Evolutionary conservation across 495 filamentous ascomycete genomes (phyloP).

Genomic region (Geopyxis carbonaria): DNA sequence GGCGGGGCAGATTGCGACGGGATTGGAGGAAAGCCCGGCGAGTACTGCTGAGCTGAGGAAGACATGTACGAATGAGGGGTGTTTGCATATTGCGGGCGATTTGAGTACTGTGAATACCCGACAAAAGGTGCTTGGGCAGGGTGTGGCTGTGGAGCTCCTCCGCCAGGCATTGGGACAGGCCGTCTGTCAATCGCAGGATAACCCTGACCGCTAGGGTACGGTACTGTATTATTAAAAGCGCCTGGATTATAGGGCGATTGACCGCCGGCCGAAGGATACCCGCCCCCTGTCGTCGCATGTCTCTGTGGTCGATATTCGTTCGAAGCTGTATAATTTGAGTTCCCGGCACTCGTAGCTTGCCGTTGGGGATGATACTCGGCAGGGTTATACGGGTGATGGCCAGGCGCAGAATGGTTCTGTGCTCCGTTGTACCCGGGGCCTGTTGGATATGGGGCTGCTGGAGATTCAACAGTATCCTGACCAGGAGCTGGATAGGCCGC

Average conservation of each 20-base stretch:
- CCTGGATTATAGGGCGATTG: conserved; percentile 23
- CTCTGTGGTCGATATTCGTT: conserved; percentile 17
- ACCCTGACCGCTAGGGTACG: conserved; percentile 14
- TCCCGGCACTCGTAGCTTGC: conserved; percentile 16
- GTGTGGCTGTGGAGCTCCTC: conserved; percentile 1
- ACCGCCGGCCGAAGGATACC: conserved; percentile 18
- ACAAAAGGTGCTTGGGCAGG: conserved; percentile 10
- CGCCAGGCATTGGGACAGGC: conserved; percentile 4
- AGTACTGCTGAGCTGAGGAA: conserved; percentile 16
- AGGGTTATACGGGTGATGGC: conserved; percentile 55
- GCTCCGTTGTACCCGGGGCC: conserved; percentile 17
- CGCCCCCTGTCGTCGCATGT: conserved; percentile 16
- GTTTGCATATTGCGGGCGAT: conserved; percentile 12
- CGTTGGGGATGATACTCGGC: conserved; percentile 42
- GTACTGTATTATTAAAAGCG: conserved; percentile 20
- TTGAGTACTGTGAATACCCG: conserved; percentile 9
- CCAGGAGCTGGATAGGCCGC: conserved; percentile 13
- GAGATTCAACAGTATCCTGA: conserved; percentile 8
- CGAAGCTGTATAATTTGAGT: conserved; percentile 11
- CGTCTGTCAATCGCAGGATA: not conserved
- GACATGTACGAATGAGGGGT: conserved; percentile 16
- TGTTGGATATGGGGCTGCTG: conserved; percentile 17
- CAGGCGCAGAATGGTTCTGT: not conserved
- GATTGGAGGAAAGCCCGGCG: conserved; percentile 20
- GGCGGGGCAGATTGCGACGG: conserved; percentile 19